Conservation (phyloP, 768 basidiomycete species). For the Porphyrellus cyaneotinctus region DNA sequence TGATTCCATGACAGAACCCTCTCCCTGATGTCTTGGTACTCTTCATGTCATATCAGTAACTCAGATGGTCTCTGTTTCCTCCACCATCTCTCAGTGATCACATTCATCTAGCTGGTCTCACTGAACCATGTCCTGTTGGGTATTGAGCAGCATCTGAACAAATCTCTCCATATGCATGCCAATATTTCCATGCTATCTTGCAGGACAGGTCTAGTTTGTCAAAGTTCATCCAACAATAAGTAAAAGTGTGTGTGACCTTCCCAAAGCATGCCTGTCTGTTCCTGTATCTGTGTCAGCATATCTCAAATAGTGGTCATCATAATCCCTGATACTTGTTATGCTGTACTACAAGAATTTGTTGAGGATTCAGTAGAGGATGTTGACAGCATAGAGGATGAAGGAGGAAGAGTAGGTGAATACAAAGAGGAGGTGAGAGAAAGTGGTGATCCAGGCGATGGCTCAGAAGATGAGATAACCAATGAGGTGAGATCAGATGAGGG, state of each 20-base stretch:
- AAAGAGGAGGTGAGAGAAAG: conserved; percentile 39
- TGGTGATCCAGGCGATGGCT: conserved; percentile 34
- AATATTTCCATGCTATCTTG: conserved; percentile 39
- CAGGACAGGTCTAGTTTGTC: conserved; percentile 40
- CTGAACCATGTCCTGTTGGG: conserved; percentile 2
- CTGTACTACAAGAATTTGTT: conserved; percentile 35
- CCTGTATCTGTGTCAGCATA: conserved; percentile 54
- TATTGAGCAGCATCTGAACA: conserved; percentile 11
- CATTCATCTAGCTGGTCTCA: neutral
- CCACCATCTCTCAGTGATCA: neutral
- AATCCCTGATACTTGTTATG: conserved; percentile 31
- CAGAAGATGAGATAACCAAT: conserved; percentile 33
- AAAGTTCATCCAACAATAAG: conserved; percentile 63
- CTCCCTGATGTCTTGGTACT: neutral
- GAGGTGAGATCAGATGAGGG: conserved; percentile 27
- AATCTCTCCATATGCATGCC: conserved; percentile 29
- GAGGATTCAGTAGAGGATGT: conserved; percentile 27
- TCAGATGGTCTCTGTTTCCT: conserved; percentile 15
- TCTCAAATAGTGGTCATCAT: conserved; percentile 45
- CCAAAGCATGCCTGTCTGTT: conserved; percentile 55
- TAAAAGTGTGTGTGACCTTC: conserved; percentile 58
- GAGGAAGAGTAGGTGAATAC: conserved; percentile 32
- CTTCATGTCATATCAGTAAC: conserved; percentile 20
- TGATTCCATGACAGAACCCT: conserved; percentile 31
- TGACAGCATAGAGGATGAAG: conserved; percentile 37